Base-by-base conservation (phyloP, 768 basidiomycete species). In the Collybia sordida region DNA sequence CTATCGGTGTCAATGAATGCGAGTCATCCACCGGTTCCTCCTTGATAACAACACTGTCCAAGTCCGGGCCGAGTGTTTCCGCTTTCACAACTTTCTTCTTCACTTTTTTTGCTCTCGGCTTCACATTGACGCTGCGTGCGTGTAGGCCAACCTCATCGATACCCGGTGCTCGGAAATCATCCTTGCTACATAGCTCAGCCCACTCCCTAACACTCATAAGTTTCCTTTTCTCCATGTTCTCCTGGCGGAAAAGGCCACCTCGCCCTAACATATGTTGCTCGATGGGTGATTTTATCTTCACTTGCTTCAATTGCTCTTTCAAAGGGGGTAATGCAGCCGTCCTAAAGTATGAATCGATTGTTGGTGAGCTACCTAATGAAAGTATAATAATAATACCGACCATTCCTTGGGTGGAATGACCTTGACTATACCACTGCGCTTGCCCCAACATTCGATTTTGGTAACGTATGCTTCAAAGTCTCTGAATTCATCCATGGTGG, bases 331-430 rank as follows among this genome's bases (percentile, higher is more conserved):
- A 71, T 2, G 85, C 67, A 45, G 83, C 80, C 22, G 78, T 79
- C 94, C 93, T 79, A 46, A 50, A 42, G 43, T 42, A 50, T 37
- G 49, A 21, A 45, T 36, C 49, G 23, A 23, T 84, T 63, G 34
- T 24, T 28, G 18, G 35, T 43, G 34, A 39, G 58, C 52, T 54
- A 64, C 28, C 58, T 55, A 28, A 55, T 47, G 36, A 45, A 38
- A 59, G 62, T 42, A 59, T 22, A 46, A 56, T 28, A 35, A 54
- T 38, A 45, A 60, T 35, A 69, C 88, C 63, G 50, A 92, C 95
- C 95, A 98, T 75, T 96, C 90, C 59, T 83, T 82, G 4, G 96
- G 96, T 24, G 96, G 96, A 52, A 99, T 88, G 54, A 99, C 83
- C 70, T 99, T 99, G 53, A 95, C 88, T 55, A 98, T 96, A 19